A percentile compares a stretch with the other conserved stretches of the same genome.
Evolutionary conservation across 116 monocot species (phyloP).

Genomic region (Dioscorea cayenensis): DNA sequence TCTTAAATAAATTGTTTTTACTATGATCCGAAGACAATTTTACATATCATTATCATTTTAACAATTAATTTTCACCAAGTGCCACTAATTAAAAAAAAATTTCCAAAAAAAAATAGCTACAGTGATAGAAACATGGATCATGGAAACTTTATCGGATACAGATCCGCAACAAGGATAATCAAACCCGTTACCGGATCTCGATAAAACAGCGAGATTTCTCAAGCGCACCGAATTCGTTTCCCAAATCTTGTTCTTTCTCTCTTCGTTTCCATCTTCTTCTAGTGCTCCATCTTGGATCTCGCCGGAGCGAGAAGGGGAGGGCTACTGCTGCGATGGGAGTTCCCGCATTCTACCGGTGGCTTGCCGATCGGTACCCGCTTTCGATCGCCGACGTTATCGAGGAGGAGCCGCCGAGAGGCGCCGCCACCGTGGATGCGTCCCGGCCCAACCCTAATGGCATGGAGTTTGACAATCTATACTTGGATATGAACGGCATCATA

Average conservation of each 20-base stretch:
- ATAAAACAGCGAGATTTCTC: no score
- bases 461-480: constrained; percentile 93
- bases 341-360: constrained; percentile 81
- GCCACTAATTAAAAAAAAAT: no score
- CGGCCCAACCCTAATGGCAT: constrained; percentile 86
- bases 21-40: no score
- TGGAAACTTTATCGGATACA: background rate
- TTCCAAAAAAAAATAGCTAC: no score
- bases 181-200: background rate
- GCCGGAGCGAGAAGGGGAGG: background rate
- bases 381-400: constrained; percentile 64
- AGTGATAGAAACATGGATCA: no score
- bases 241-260: no score
- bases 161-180: background rate
- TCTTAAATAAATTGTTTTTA: no score
- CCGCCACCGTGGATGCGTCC: constrained; percentile 41
- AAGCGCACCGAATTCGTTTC: no score
- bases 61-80: no score
- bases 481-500: constrained; percentile 99
- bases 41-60: no score
- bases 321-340: constrained; percentile 47
- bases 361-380: constrained; percentile 70
- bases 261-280: no score
- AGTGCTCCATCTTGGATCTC: no score
- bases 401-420: constrained; percentile 42